Evolutionary conservation across 768 basidiomycete species (phyloP).

Genomic region (Lentinula edodes): DNA sequence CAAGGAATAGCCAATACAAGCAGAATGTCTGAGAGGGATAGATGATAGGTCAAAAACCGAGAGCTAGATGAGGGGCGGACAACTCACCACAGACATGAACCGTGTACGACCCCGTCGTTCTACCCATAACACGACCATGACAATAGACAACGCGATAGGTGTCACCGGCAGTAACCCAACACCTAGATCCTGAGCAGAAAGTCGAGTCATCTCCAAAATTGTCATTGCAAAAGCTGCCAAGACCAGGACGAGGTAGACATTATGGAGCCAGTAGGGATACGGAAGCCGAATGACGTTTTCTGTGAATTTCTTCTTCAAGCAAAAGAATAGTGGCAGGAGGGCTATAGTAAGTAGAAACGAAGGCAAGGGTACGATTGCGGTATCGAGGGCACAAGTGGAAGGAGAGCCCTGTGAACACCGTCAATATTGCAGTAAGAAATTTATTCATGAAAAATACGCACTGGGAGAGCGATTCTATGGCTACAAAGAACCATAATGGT

Average conservation of each 20-base stretch:
- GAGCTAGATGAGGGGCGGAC: not conserved
- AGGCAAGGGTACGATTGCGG: conserved; percentile 20
- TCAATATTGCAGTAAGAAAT: not conserved
- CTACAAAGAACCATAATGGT: not conserved
- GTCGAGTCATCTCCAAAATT: conserved; percentile 22
- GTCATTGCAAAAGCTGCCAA: conserved; percentile 20
- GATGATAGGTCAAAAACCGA: not conserved
- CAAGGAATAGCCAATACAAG: conserved; percentile 4
- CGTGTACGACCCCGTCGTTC: not conserved
- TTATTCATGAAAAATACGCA: not conserved
- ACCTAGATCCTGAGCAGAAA: conserved; percentile 19
- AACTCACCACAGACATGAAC: not conserved
- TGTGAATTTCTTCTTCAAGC: not conserved
- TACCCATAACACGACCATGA: conserved; percentile 3
- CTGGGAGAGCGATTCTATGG: not conserved
- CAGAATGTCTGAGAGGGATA: not conserved
- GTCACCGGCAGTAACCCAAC: conserved; percentile 22
- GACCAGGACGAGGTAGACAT: conserved; percentile 20
- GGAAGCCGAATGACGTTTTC: not conserved
- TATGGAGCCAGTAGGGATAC: conserved; percentile 16
- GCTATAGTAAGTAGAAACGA: conserved; percentile 20
- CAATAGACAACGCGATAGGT: conserved; percentile 14
- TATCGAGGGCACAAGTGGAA: conserved; percentile 25
- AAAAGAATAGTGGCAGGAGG: conserved; percentile 3
- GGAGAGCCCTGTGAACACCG: conserved; percentile 18